Conservation (phyloP, 805 yeast genomes). For the Starmera quercuum region DNA sequence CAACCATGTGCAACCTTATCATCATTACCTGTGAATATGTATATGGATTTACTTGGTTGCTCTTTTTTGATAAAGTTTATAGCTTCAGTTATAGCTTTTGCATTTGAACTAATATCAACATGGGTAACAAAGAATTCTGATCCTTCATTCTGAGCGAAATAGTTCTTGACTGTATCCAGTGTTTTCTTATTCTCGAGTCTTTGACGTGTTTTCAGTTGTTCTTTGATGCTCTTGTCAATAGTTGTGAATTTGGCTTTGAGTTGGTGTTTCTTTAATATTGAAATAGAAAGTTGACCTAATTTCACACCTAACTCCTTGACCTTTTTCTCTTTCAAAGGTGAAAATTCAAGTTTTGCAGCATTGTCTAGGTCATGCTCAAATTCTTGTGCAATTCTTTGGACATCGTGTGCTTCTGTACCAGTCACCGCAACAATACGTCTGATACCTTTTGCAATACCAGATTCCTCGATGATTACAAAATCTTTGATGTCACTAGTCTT, state of each 20-base stretch:
- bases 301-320: conserved; percentile 80
- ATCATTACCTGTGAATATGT: conserved; percentile 65
- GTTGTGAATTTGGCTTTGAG: conserved; percentile 67
- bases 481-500: conserved; percentile 92
- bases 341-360: conserved; percentile 58
- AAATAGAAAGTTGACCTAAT: conserved; percentile 74
- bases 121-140: conserved; percentile 58
- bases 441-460: conserved; percentile 97
- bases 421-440: conserved; percentile 97
- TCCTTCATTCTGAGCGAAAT: conserved; percentile 48
- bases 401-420: conserved; percentile 84
- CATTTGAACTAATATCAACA: conserved; percentile 68
- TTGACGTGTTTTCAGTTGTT: conserved; percentile 79
- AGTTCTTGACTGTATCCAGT: conserved; percentile 64
- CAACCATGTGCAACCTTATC: conserved; percentile 94
- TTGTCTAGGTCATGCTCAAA: conserved; percentile 54
- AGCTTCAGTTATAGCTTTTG: conserved; percentile 93
- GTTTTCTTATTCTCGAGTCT: conserved; percentile 83
- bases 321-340: conserved; percentile 70
- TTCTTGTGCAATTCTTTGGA: conserved; percentile 75
- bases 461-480: conserved; percentile 84
- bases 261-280: conserved; percentile 71
- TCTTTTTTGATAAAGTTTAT: conserved; percentile 75
- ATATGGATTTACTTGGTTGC: conserved; percentile 66
- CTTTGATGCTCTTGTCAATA: conserved; percentile 82